A percentile compares a stretch with the other conserved stretches of the same genome.
Evolutionary conservation across 225 moss, liverwort and hornwort genomes (phyloP).

Genomic region (Anthoceros angustus): DNA sequence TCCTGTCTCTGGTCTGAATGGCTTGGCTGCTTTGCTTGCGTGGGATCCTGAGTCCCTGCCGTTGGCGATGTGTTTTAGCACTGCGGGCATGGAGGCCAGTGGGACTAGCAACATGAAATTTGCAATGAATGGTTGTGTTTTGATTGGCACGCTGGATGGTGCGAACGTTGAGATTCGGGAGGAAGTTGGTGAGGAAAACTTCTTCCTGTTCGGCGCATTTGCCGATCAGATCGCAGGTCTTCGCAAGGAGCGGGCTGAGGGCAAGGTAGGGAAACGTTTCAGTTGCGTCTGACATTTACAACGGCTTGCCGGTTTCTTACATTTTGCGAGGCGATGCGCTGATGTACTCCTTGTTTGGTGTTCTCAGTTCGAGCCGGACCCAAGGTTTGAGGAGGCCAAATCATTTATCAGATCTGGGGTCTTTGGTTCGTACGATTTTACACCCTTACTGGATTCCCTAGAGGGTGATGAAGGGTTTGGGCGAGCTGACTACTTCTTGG

Average conservation of each 20-base stretch:
- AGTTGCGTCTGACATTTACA: background rate
- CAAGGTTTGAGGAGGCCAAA: slow-evolving; percentile 60
- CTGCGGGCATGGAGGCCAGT: slow-evolving; percentile 91
- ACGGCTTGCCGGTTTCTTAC: background rate
- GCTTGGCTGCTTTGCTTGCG: background rate
- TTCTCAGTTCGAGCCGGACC: slow-evolving; percentile 43
- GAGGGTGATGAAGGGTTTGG: slow-evolving; percentile 74
- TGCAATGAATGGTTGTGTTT: slow-evolving; percentile 69
- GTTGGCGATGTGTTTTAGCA: slow-evolving; percentile 27
- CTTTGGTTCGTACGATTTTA: slow-evolving; percentile 52
- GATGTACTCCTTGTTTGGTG: no score
- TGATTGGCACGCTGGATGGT: slow-evolving; percentile 86
- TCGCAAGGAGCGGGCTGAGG: slow-evolving; percentile 52
- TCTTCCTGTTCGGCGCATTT: slow-evolving; percentile 68
- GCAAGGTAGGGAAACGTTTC: slow-evolving; percentile 34
- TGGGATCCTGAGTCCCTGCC: background rate
- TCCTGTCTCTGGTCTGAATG: background rate
- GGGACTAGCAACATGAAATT: slow-evolving; percentile 99
- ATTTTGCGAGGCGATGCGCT: background rate
- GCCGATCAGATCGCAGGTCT: slow-evolving; percentile 50
- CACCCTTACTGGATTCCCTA: slow-evolving; percentile 41
- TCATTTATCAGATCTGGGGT: slow-evolving; percentile 61
- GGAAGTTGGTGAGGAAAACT: slow-evolving; percentile 80
- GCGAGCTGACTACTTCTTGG: slow-evolving; percentile 73
- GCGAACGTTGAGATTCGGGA: slow-evolving; percentile 88